These are phyloP conservation scores for Beauveria sp. DNA, from an alignment of 2,329 filamentous ascomycete genomes.

Conservation along the genomic window DNA sequence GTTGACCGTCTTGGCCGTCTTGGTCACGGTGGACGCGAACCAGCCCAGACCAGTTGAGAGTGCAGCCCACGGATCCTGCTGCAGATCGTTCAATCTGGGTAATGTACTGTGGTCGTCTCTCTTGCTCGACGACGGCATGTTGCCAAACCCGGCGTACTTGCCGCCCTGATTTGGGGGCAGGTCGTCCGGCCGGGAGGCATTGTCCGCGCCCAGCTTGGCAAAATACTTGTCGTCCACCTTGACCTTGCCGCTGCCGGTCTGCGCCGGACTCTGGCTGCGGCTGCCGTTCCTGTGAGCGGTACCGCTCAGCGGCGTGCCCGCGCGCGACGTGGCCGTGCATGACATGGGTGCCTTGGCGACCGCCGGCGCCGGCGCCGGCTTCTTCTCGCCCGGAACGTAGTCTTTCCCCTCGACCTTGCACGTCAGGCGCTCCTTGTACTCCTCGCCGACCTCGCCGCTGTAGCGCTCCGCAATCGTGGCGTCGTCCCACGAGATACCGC, in stretches of 20 bases:
- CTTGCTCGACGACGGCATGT: conserved; percentile 51
- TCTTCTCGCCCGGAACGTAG: conserved; percentile 69
- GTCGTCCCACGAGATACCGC: conserved; percentile 70
- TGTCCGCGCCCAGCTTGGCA: conserved; percentile 73
- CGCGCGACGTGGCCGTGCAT: conserved; percentile 24
- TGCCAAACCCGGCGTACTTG: conserved; percentile 88
- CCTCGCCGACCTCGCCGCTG: conserved; percentile 81
- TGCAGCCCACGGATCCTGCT: conserved; percentile 82
- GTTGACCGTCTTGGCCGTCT: conserved; percentile 86
- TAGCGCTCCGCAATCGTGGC: conserved; percentile 88
- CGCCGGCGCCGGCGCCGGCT: conserved; percentile 23
- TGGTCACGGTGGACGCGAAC: conserved; percentile 81
- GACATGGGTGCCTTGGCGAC: conserved; percentile 17
- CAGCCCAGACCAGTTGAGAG: conserved; percentile 91
- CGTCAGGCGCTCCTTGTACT: conserved; percentile 85
- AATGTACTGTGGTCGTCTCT: conserved; percentile 37
- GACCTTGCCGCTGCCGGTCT: conserved; percentile 38
- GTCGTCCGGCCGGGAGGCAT: conserved; percentile 65
- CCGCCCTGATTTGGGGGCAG: conserved; percentile 85
- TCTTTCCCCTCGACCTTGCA: conserved; percentile 84
- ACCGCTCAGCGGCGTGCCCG: conserved; percentile 30
- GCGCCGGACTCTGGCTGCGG: conserved; percentile 31
- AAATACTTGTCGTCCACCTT: conserved; percentile 85
- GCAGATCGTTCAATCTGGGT: conserved; percentile 77
- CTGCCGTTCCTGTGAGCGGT: conserved; percentile 35